phyloP scores from a whole-genome alignment of 1,139 yeast species.

The Yamadazyma blattariae region DNA sequence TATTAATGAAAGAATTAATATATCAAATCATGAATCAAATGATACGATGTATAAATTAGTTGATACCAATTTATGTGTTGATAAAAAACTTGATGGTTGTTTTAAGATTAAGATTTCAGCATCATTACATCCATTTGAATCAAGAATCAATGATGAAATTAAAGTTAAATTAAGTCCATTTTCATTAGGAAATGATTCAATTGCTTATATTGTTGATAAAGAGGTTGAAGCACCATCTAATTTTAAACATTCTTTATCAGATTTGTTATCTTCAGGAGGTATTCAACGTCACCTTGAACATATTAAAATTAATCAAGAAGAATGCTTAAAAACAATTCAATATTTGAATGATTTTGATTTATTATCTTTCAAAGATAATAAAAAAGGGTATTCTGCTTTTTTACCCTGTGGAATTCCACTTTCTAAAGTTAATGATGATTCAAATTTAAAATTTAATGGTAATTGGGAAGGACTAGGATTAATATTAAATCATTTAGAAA shows the following conservation, averaged over 20 bases:
- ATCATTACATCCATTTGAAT: constrained; percentile 26
- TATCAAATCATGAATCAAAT: constrained; percentile 13
- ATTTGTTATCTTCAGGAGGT: constrained; percentile 35
- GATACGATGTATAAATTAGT: constrained; percentile 17
- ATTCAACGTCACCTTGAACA: constrained; percentile 29
- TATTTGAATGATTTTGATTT: constrained; percentile 30
- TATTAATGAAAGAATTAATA: constrained; percentile 44
- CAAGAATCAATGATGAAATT: constrained; percentile 36
- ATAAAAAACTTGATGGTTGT: constrained; percentile 40
- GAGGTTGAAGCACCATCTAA: constrained; percentile 40
- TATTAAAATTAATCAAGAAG: constrained; percentile 31
- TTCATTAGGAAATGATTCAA: constrained; percentile 47
- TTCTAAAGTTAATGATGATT: constrained; percentile 3
- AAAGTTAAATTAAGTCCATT: constrained; percentile 47
- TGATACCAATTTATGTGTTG: constrained; percentile 31
- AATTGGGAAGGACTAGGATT: constrained; percentile 72
- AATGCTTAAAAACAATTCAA: constrained; percentile 36
- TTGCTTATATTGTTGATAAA: constrained; percentile 62
- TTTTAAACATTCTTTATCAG: constrained; percentile 37
- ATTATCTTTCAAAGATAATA: constrained; percentile 44
- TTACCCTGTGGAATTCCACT: constrained; percentile 61
- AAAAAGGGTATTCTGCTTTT: constrained; percentile 68
- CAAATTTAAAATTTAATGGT: constrained; percentile 5
- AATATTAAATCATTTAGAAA: constrained; percentile 55
- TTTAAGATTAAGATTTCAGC: constrained; percentile 43